These are phyloP conservation scores for Spizellomyces punctatus DNA, from an alignment of 192 early-diverging fungal species.

Conservation along the genomic window DNA sequence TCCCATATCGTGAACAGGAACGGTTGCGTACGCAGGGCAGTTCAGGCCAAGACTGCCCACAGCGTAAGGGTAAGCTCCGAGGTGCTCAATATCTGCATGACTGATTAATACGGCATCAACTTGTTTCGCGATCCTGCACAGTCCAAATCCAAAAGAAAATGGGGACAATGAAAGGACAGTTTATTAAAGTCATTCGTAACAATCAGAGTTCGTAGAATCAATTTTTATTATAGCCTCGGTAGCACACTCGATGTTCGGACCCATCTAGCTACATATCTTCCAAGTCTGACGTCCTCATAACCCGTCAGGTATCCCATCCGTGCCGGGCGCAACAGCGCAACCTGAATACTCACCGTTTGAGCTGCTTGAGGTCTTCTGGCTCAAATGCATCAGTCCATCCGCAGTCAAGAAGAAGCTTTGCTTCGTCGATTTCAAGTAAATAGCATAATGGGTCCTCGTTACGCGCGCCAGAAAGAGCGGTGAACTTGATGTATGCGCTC, in stretches of 20 bases:
- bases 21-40: constrained; percentile 87
- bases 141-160: constrained; percentile 14
- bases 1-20: constrained; percentile 93
- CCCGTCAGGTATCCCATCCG: no score
- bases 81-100: constrained; percentile 85
- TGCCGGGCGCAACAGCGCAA: no score
- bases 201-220: no score
- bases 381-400: constrained; percentile 85
- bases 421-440: constrained; percentile 87
- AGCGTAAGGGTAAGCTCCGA: constrained; percentile 87
- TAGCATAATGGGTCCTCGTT: constrained; percentile 88
- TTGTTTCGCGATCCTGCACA: constrained; percentile 76
- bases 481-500: constrained; percentile 73
- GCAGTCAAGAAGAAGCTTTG: constrained; percentile 93
- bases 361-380: constrained; percentile 62
- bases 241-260: no score
- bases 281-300: no score
- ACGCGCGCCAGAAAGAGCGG: constrained; percentile 81
- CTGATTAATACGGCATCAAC: constrained; percentile 89
- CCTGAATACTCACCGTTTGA: constrained; percentile 59
- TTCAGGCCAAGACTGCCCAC: constrained; percentile 73
- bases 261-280: no score
- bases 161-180: background rate
- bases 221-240: no score
- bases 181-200: no score